phyloP scores from a whole-genome alignment of 78 protist genomes.

The Kipferlia bialata region DNA sequence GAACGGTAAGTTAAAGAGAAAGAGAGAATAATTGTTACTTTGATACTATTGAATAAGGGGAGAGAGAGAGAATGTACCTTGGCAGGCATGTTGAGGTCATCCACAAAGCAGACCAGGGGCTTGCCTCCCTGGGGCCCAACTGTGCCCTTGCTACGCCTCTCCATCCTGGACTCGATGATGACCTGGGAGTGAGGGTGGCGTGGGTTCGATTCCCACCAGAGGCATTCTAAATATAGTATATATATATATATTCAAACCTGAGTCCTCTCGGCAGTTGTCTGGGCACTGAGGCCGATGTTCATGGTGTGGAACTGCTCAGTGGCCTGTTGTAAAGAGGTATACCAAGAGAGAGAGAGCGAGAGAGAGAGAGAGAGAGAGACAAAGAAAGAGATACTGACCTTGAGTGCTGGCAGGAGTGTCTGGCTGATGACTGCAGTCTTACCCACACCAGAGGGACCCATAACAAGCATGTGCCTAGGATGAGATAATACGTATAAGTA shows the following conservation, averaged over 20 bases:
- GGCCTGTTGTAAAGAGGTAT: too few species aligned
- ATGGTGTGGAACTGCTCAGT: not conserved
- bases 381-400: not conserved
- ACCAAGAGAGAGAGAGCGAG: too few species aligned
- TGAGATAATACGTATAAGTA: conserved; percentile 18
- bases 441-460: conserved; percentile 63
- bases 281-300: conserved; percentile 57
- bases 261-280: conserved; percentile 26
- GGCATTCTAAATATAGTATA: too few species aligned
- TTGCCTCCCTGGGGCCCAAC: conserved; percentile 42
- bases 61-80: too few species aligned
- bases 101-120: conserved; percentile 42
- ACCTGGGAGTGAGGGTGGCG: too few species aligned
- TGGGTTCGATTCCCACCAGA: too few species aligned
- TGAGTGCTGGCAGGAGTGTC: not conserved
- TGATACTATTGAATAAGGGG: too few species aligned
- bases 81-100: conserved; percentile 69
- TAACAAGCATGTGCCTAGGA: conserved; percentile 17
- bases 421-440: conserved; percentile 43
- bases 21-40: too few species aligned
- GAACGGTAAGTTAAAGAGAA: too few species aligned
- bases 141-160: conserved; percentile 36
- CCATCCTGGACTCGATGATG: conserved; percentile 50
- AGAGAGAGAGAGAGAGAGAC: not conserved
- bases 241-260: too few species aligned